Base-by-base conservation (phyloP, 1,139 yeast genomes). In the Pichia sp. region DNA sequence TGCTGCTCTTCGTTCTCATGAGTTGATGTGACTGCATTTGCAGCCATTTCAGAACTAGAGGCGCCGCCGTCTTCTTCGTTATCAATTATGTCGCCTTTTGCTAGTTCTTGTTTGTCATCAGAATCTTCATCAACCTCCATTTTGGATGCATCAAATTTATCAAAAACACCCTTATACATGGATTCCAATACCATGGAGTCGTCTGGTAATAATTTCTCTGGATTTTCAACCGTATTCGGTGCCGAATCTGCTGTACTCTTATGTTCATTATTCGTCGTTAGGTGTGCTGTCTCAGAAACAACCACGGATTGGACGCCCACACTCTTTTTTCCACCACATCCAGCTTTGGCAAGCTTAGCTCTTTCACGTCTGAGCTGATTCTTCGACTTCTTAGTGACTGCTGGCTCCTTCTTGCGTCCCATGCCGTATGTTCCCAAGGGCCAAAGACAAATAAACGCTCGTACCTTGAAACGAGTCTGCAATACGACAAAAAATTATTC, bases 351-450 rank as follows among this genome's bases (percentile, higher is more conserved):
- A 23, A 7, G 7, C 11, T 80, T 81, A 9, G 72, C 75, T 55
- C 69, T 69, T 55, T 79, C 85, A 45, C 88, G 67, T 47, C 90
- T 69, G 41, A 79, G 63, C 64, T 81, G 88, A 55, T 79, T 79
- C 65, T 78, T 79, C 4, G 77, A 64, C 52, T 78, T 66, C 42
- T 45, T 52, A 16, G 23, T 16, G 23, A 16, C 23, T 16, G 23
- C 23, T 16, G 23, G 23, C 23, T 16, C 23, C 23, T 16, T 16
- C 23, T 16, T 16, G 23, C 23, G 23, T 16, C 23, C 23, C 23
- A 16, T 16, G 23, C 23, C 23, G 23, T 16, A 16, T 16, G 23
- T 16, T 16, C 23, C 23, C 23, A 16, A 16, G 23, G 23, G 23
- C 23, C 23, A 16, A 16, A 16, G 23, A 16, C 23, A 16, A 16